Evolutionary conservation across 1,139 yeast genomes (phyloP).

Genomic region (Saccharomyces uvarum): DNA sequence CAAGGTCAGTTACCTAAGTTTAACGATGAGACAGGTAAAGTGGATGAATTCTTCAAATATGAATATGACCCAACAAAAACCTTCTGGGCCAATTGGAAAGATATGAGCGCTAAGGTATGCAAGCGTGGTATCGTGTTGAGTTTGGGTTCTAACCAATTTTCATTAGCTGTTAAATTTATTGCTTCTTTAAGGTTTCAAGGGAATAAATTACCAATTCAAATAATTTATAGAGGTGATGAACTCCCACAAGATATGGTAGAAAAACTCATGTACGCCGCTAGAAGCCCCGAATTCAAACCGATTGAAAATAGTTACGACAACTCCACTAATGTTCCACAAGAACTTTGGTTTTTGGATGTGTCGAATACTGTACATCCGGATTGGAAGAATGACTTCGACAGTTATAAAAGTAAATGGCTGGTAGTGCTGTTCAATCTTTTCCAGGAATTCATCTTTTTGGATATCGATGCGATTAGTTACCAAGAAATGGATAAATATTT

Average conservation of each 20-base stretch:
- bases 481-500: conserved; percentile 36
- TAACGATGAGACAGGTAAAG: conserved; percentile 1
- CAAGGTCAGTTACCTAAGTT: conserved; percentile 11
- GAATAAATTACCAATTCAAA: conserved; percentile 41
- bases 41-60: neutral
- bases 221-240: conserved; percentile 34
- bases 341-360: conserved; percentile 42
- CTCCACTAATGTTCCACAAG: conserved; percentile 31
- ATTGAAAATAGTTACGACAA: conserved; percentile 12
- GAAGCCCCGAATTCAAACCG: conserved; percentile 16
- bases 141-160: conserved; percentile 10
- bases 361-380: conserved; percentile 31
- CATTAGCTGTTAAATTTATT: conserved; percentile 26
- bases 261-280: conserved; percentile 25
- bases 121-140: conserved; percentile 15
- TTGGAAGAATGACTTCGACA: conserved; percentile 34
- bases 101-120: conserved; percentile 8
- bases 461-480: conserved; percentile 44
- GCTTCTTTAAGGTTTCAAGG: conserved; percentile 38
- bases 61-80: conserved; percentile 10
- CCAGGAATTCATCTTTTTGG: conserved; percentile 42
- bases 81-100: conserved; percentile 16
- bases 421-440: conserved; percentile 45
- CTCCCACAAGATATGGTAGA: conserved; percentile 19
- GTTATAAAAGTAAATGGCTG: conserved; percentile 43